Evolutionary conservation across 208 protist species (phyloP), one percentile per base, ranked within the genome.

Genomic region (Leishmania mexicana): DNA sequence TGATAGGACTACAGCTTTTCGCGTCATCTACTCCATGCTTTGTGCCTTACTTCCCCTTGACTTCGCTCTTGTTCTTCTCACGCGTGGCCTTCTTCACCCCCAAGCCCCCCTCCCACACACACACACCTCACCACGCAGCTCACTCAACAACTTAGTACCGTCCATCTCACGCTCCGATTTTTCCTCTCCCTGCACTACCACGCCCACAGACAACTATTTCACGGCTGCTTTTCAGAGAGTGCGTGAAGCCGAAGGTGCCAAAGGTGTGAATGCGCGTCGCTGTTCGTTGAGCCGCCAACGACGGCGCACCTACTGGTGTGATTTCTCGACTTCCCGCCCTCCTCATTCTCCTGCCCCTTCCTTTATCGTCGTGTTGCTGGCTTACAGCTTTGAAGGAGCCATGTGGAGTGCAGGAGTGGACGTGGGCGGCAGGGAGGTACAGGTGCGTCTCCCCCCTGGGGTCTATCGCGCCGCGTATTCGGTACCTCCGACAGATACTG

Each of bases 381-480:
- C 31, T 6, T n/a, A 15, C 15, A 11, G 42, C 38, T 8, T 49
- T 74, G n/a, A 53, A 31, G 40, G 42, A 15, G 35, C 62, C 49
- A 81, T 81, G 78, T 70, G 35, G 57, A 38, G 0, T 38, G 8
- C 65, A 45, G 31, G 35, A 57, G 54, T 76, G 40, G 57, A 53
- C 7, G 2, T 13, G 28, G 60, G 58, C 31, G 72, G 28, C 38
- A 60, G 53, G 19, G 58, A 70, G 11, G 64, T 68, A 8, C 3
- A n/a, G n/a, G 76, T 73, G 42, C 64, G n/a, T 64, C 42, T 80
- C 11, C 31, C 76, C 0, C 76, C 76, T 7, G 76, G 76, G 2
- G 64, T 67, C 35, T 80, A 80, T 51, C 76, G 76, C 47, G 31
- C 42, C n/a, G 10, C 40, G 10, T 80, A 49, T 24, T 73, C 76